Conservation (phyloP, 495 filamentous ascomycete genomes). For the Bacidia gigantensis region DNA sequence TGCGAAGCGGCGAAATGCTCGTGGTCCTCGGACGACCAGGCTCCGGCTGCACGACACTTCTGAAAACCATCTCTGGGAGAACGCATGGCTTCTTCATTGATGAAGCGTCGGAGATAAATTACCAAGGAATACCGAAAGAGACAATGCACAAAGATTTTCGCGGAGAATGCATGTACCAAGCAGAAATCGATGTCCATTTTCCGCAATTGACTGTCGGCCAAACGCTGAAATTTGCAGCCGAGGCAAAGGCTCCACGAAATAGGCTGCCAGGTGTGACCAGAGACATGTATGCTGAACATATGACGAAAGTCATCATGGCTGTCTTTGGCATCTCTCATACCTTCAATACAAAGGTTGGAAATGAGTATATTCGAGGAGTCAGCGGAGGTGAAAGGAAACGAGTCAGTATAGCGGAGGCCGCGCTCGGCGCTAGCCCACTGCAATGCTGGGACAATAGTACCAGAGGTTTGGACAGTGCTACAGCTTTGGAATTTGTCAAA, state of each 20-base stretch:
- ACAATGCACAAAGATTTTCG: constrained; percentile 55
- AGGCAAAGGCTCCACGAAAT: constrained; percentile 49
- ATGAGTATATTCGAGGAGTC: constrained; percentile 67
- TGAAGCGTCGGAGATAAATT: constrained; percentile 53
- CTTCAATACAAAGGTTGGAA: constrained; percentile 62
- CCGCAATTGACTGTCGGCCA: constrained; percentile 70
- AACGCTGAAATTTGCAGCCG: constrained; percentile 65
- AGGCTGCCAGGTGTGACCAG: constrained; percentile 45
- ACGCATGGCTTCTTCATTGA: constrained; percentile 59
- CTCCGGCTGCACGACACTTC: constrained; percentile 62
- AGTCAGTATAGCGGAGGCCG: constrained; percentile 64
- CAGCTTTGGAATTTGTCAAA: constrained; percentile 67
- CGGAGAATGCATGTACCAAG: constrained; percentile 70
- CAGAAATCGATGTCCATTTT: constrained; percentile 71
- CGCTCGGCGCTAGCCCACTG: constrained; percentile 49
- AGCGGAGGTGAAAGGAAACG: constrained; percentile 75
- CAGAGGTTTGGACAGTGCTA: constrained; percentile 66
- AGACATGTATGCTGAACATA: constrained; percentile 45
- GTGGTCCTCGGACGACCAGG: constrained; percentile 69
- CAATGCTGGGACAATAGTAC: constrained; percentile 84
- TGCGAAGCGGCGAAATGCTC: constrained; percentile 64
- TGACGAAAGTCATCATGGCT: constrained; percentile 66
- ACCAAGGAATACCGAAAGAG: constrained; percentile 49
- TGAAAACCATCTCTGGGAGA: constrained; percentile 69
- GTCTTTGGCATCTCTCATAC: constrained; percentile 68